Conservation (phyloP, 305 asterid species). For the Withania somnifera region DNA sequence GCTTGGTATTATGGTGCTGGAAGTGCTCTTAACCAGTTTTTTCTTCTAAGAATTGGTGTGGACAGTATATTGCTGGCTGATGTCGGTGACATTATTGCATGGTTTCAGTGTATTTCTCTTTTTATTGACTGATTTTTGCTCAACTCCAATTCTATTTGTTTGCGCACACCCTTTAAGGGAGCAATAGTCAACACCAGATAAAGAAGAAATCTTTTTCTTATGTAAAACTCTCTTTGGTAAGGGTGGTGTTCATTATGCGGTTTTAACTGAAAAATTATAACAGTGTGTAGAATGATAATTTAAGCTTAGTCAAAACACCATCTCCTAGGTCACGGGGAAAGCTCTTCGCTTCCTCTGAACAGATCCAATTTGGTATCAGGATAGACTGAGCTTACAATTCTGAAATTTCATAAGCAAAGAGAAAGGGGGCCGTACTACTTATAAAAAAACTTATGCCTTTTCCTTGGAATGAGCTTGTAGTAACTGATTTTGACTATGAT, state of each 20-base stretch:
- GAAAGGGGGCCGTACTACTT: neutral
- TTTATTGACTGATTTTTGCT: neutral
- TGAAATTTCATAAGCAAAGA: neutral
- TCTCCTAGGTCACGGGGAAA: neutral
- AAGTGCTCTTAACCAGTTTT: neutral
- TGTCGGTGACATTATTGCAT: neutral
- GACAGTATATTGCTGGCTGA: neutral
- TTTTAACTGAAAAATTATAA: neutral
- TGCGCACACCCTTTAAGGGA: neutral
- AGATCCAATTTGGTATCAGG: neutral
- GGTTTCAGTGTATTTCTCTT: neutral
- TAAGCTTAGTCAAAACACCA: neutral
- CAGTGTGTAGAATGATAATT: neutral
- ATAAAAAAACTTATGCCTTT: neutral
- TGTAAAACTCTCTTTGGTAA: neutral
- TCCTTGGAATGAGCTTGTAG: neutral
- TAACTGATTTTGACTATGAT: neutral
- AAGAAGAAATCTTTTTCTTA: neutral
- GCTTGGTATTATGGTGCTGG: neutral
- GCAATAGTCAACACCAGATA: neutral
- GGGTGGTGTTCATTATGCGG: neutral
- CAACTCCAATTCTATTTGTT: neutral
- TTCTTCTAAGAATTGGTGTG: neutral
- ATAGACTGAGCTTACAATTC: neutral
- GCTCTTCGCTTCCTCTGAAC: neutral